Conservation (phyloP, 1,284 basidiomycete species). For the Ceratobasidium sp. region DNA sequence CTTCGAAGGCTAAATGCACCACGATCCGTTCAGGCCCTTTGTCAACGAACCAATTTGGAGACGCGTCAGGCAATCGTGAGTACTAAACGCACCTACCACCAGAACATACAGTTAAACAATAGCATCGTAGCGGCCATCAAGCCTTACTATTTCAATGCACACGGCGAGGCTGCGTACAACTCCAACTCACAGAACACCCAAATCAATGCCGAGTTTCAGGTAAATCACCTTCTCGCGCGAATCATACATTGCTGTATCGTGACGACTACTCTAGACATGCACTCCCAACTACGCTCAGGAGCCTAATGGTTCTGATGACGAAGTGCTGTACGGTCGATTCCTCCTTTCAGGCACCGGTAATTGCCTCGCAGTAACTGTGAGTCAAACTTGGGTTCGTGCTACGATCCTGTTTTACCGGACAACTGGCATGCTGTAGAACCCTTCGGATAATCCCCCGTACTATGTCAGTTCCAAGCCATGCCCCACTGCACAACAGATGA, state of each 20-base stretch:
- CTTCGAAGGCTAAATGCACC: not conserved
- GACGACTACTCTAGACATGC: not conserved
- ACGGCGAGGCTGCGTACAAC: not conserved
- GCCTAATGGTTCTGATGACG: not conserved
- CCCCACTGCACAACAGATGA: not conserved
- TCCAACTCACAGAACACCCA: not conserved
- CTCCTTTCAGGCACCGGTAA: not conserved
- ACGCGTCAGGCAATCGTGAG: not conserved
- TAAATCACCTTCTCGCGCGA: too few species aligned
- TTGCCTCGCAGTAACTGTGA: conserved; percentile 6
- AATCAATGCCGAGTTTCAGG: conserved; percentile 16
- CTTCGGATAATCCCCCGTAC: not conserved
- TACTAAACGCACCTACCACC: not conserved
- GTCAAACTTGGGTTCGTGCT: not conserved
- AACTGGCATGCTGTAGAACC: conserved; percentile 3
- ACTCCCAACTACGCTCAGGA: conserved; percentile 15
- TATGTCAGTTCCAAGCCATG: not conserved
- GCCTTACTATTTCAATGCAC: not conserved
- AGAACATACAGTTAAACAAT: not conserved
- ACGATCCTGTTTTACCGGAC: not conserved
- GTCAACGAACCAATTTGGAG: not conserved
- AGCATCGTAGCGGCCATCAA: too few species aligned
- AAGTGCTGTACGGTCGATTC: conserved; percentile 1
- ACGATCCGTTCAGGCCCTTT: not conserved
- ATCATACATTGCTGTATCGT: too few species aligned